Base-by-base conservation (phyloP, 768 basidiomycete species). In the Omphalotus guepiniiformis region DNA sequence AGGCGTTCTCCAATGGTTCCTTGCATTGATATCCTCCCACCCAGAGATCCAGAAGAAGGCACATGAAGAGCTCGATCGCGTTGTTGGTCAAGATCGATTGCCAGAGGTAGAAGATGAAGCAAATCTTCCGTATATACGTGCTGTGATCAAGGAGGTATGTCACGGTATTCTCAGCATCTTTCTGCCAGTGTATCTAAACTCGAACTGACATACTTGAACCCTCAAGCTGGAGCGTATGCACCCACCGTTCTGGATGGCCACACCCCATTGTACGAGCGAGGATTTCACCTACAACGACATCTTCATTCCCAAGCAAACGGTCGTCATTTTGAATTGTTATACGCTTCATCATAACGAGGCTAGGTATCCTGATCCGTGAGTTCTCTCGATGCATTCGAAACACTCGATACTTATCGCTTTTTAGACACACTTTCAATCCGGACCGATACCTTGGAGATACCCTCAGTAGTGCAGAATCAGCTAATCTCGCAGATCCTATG, bases 21-120 rank as follows among this genome's bases (percentile, higher is more conserved):
- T 65, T 12, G 54, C 63, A 2, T 53, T 63, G 6, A 60, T 64
- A 53, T 54, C 60, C 19, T 52, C 58, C 11, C 50, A 63, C 49
- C 70, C 69, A 0, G 54, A 63, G 3, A 55, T 63, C 6, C 63
- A 66, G 35, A 48, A 39, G 2, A 58, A 54, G 28, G 68, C 67
- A 7, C 66, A 65, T 3, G 61, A 53, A n/a, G 70, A 72, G 45
- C 50, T 72, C 5, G 68, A 72, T 49, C 50, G 54, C 4, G 64
- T 68, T 18, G 51, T 69, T 6, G 69, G 70, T 11, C 32, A 49
- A 9, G 55, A 65, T n/a, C 53, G 64, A 5, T 48, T 66, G 25
- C 63, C 66, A 1, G 53, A 39, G 1, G 52, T 56, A 26, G 47
- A 51, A 13, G 64, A 68, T 36, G 49, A 59, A 42, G 38, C 25